Conservation (phyloP, 176 grass and related monocot genomes). For the Lolium rigidum region DNA sequence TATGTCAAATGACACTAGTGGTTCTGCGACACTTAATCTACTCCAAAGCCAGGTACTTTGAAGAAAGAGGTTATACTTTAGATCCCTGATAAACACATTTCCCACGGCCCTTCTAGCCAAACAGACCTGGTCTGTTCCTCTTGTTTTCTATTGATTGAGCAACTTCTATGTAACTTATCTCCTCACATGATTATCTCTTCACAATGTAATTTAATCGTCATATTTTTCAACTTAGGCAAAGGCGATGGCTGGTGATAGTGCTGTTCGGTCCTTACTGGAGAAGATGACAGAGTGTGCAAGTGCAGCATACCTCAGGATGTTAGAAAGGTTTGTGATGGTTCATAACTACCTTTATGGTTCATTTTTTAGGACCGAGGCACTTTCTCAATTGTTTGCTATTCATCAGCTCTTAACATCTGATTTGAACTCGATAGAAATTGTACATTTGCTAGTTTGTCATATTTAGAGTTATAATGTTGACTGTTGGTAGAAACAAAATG, state of each 20-base stretch:
- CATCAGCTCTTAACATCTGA: neutral
- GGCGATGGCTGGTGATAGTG: slow-evolving; percentile 91
- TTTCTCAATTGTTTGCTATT: slow-evolving; percentile 18
- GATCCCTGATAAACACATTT: neutral
- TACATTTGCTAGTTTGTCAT: neutral
- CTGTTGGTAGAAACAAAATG: neutral
- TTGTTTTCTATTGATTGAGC: slow-evolving; percentile 15
- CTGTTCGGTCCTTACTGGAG: slow-evolving; percentile 84
- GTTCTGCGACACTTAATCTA: slow-evolving; percentile 91
- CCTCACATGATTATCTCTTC: slow-evolving; percentile 20
- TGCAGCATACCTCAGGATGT: slow-evolving; percentile 85
- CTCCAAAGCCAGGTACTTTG: slow-evolving; percentile 81
- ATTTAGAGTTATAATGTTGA: slow-evolving; percentile 10
- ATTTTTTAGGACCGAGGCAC: neutral
- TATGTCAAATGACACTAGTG: slow-evolving; percentile 69
- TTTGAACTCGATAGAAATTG: slow-evolving; percentile 5
- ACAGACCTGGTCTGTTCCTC: slow-evolving; percentile 3
- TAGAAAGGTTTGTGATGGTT: slow-evolving; percentile 73
- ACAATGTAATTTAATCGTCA: slow-evolving; percentile 14
- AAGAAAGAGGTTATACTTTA: slow-evolving; percentile 29
- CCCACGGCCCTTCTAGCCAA: slow-evolving; percentile 1
- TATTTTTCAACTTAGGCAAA: slow-evolving; percentile 70
- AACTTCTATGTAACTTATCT: slow-evolving; percentile 2
- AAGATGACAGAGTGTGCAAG: slow-evolving; percentile 94
- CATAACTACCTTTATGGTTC: slow-evolving; percentile 21